phyloP scores from a whole-genome alignment of 345 rosid genomes.

The Eucalyptus erythrocorys region DNA sequence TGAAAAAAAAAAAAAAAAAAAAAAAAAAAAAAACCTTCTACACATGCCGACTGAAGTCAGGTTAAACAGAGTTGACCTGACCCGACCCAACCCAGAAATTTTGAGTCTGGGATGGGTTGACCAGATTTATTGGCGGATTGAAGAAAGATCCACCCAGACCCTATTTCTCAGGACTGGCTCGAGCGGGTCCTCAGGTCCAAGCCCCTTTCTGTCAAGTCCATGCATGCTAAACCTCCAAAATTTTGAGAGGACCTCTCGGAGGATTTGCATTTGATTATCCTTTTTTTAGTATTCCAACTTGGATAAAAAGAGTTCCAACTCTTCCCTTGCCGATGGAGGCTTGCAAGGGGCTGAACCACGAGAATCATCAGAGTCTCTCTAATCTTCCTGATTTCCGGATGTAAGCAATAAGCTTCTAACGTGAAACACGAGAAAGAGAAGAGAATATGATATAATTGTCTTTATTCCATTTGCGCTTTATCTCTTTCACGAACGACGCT shows the following conservation, averaged over 20 bases:
- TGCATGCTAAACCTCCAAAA: too few relatives aligned
- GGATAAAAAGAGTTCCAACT: neutral
- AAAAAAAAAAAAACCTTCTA: too few relatives aligned
- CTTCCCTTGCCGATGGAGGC: neutral
- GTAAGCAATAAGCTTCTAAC: neutral
- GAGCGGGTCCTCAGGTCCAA: neutral
- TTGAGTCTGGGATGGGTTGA: neutral
- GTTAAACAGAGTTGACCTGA: neutral
- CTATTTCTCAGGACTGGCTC: neutral
- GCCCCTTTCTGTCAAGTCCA: too few relatives aligned
- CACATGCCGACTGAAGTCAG: neutral
- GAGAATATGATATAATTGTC: neutral
- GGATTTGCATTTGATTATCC: too few relatives aligned
- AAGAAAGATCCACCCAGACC: neutral
- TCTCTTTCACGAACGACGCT: neutral
- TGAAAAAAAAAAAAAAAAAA: too few relatives aligned
- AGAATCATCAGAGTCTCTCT: neutral
- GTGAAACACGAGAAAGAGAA: neutral
- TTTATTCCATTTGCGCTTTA: neutral
- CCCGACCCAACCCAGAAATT: neutral
- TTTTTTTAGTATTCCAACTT: too few relatives aligned
- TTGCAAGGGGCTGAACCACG: neutral
- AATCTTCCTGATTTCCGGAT: neutral
- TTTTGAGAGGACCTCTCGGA: neutral
- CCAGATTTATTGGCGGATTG: too few relatives aligned